phyloP scores from a whole-genome alignment of 768 basidiomycete species.

The Hemileccinum impolitum region DNA sequence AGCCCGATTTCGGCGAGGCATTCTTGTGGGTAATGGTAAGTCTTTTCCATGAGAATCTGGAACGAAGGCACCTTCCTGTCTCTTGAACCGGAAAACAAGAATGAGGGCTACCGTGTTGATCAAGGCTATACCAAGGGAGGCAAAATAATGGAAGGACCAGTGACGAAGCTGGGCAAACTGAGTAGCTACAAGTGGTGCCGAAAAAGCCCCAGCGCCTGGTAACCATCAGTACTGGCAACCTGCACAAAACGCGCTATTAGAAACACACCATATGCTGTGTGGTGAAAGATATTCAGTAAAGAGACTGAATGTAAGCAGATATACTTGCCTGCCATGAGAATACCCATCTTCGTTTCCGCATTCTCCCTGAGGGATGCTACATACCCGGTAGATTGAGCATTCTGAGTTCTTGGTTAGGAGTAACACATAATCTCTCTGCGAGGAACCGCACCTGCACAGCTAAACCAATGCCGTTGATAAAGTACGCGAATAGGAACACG shows the following conservation, averaged over 20 bases:
- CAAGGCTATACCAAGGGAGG: slow-evolving; percentile 61
- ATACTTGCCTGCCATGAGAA: slow-evolving; percentile 48
- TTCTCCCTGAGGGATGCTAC: slow-evolving; percentile 58
- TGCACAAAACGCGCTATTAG: neutral
- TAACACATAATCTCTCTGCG: too few relatives aligned
- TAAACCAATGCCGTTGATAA: slow-evolving; percentile 48
- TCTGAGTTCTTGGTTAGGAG: slow-evolving; percentile 34
- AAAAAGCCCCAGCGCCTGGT: slow-evolving; percentile 46
- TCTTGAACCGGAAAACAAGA: slow-evolving; percentile 54
- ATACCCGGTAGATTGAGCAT: slow-evolving; percentile 71
- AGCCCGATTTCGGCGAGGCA: slow-evolving; percentile 37
- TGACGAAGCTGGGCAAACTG: slow-evolving; percentile 39
- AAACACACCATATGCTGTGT: slow-evolving; percentile 11
- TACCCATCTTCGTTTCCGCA: slow-evolving; percentile 57
- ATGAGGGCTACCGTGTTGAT: slow-evolving; percentile 50
- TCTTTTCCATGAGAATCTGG: neutral
- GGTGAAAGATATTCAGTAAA: neutral
- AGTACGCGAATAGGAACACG: slow-evolving; percentile 49
- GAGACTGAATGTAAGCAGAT: neutral
- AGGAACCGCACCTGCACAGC: slow-evolving; percentile 35
- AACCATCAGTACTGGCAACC: slow-evolving; percentile 2
- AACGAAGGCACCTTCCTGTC: slow-evolving; percentile 55
- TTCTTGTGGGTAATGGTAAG: slow-evolving; percentile 22
- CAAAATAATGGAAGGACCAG: slow-evolving; percentile 43
- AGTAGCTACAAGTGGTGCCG: slow-evolving; percentile 52